Conservation (phyloP, 805 yeast genomes). For the Barnettozyma sp. region DNA sequence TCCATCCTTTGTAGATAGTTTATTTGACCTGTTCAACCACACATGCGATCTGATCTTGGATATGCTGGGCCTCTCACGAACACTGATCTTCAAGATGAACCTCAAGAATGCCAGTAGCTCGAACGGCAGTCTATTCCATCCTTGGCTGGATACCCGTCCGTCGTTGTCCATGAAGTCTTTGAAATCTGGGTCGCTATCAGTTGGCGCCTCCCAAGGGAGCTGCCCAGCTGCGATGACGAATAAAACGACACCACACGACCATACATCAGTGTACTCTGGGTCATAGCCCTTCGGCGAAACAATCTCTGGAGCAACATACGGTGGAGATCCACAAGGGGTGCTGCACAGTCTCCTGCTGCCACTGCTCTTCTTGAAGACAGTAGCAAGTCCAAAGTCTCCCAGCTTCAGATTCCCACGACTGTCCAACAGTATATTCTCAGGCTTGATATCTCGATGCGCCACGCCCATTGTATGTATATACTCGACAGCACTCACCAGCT, state of each 20-base stretch:
- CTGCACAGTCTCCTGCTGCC: conserved; percentile 42
- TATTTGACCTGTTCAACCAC: conserved; percentile 45
- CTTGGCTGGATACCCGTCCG: conserved; percentile 40
- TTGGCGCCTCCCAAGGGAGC: conserved; percentile 69
- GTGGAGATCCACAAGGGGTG: conserved; percentile 66
- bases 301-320: conserved; percentile 76
- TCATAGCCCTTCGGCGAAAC: conserved; percentile 40
- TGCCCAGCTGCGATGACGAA: conserved; percentile 59
- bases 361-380: conserved; percentile 42
- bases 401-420: conserved; percentile 57
- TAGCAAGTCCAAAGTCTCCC: conserved; percentile 75
- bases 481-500: conserved; percentile 52
- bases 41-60: conserved; percentile 41
- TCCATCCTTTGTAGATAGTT: conserved; percentile 39
- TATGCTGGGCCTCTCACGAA: conserved; percentile 37
- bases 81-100: conserved; percentile 44
- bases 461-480: conserved; percentile 58
- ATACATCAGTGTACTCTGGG: conserved; percentile 52
- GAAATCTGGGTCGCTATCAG: conserved; percentile 43
- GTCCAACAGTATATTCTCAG: conserved; percentile 62
- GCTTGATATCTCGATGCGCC: conserved; percentile 63
- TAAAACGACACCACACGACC: conserved; percentile 64
- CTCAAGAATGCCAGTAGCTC: conserved; percentile 45
- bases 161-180: conserved; percentile 33
- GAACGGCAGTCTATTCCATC: conserved; percentile 51